Base-by-base conservation (phyloP, 371 early-diverging fungal genomes). In the Mortierella sp. region DNA sequence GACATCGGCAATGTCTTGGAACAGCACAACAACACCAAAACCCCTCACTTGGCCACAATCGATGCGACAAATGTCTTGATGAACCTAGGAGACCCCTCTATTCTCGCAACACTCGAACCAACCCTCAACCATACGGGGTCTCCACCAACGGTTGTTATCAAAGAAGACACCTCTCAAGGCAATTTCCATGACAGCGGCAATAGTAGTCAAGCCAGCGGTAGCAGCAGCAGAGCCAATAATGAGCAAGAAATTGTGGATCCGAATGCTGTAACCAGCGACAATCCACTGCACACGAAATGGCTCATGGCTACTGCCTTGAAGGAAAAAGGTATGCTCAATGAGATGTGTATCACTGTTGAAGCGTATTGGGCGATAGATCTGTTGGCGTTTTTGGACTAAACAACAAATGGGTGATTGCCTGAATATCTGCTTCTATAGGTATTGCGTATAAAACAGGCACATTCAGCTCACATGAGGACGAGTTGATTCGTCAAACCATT, bases 221-320 rank as follows among this genome's bases (percentile, higher is more conserved):
- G 49, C n/a, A 49, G n/a, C 16, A 20, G 20, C 16, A 20, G n/a
- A 3, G 32, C 66, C 10, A 39, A 51, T 10, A 52, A 68, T 40
- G 40, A 64, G 0, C 68, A 67, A 40, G 49, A 26, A 26, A 20
- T 24, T 5, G 35, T 11, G 8, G 76, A 70, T 57, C 24, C 64
- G 26, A 75, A 57, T 10, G 68, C 66, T 6, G 70, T 69, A 20
- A 62, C 67, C 12, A 76, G 77, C 28, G 66, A 65, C 26, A 83
- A 83, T 55, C 83, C 83, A 5, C 37, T 83, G 45, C 83, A 83
- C 61, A 83, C 83, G 5, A 76, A 76, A 52, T 83, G 83, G 83
- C 69, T 83, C 32, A 83, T 83, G 83, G 83, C 83, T 8, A 83
- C 76, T 5, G 83, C 83, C 5, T 49, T 83, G 26, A 83, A 83